A percentile compares a stretch with the other conserved stretches of the same genome.
These are phyloP conservation scores for Ophiostoma sp. DNA, from an alignment of 2,329 filamentous ascomycete genomes.

Conservation along the genomic window DNA sequence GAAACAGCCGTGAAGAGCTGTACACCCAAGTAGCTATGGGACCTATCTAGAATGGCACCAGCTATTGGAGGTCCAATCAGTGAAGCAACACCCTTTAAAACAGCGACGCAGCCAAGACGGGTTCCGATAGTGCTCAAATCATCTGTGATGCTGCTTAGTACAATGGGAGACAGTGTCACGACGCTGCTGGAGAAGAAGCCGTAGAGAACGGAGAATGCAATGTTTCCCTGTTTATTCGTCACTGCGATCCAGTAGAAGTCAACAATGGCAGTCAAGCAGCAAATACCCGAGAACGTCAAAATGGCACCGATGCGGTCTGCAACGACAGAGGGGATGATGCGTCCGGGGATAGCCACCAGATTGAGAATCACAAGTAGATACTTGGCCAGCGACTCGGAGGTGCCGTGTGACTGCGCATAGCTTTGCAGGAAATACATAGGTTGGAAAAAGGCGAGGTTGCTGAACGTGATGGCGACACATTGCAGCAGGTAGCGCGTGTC, in stretches of 20 bases:
- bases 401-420: constrained; percentile 22
- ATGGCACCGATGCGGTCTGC: constrained; percentile 33
- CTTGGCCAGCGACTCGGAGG: constrained; percentile 16
- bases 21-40: constrained; percentile 21
- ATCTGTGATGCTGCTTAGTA: constrained; percentile 20
- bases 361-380: constrained; percentile 35
- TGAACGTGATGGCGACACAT: constrained; percentile 21
- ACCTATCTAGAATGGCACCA: constrained; percentile 21
- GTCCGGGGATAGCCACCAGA: constrained; percentile 32
- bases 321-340: constrained; percentile 32
- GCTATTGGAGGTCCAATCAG: constrained; percentile 23
- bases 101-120: constrained; percentile 19
- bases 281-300: constrained; percentile 31
- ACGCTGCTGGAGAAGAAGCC: constrained; percentile 32
- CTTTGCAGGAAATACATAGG: constrained; percentile 23
- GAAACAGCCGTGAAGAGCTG: constrained; percentile 21
- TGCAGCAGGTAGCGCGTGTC: constrained; percentile 19
- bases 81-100: constrained; percentile 19
- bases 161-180: constrained; percentile 23
- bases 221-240: constrained; percentile 29
- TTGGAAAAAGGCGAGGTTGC: constrained; percentile 24
- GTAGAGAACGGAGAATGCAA: constrained; percentile 34
- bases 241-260: constrained; percentile 35
- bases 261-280: constrained; percentile 30
- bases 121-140: constrained; percentile 23